Evolutionary conservation across 73 alveolate species (phyloP).

Genomic region (Halteria grandinella): DNA sequence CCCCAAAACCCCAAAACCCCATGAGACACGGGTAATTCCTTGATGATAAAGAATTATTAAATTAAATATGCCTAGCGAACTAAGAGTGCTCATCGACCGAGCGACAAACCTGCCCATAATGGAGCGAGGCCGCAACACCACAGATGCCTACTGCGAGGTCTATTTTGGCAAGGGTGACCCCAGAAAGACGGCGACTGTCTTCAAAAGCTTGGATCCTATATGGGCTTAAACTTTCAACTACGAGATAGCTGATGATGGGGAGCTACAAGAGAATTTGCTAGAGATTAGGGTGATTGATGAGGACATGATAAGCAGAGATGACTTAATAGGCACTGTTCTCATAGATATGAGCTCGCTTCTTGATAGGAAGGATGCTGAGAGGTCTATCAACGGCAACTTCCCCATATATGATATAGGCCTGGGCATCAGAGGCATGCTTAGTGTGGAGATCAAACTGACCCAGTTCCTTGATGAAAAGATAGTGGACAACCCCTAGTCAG

Average conservation of each 20-base stretch:
- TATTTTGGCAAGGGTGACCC: conserved; percentile 31
- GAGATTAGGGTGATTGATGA: conserved; percentile 45
- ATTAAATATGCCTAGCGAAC: conserved; percentile 39
- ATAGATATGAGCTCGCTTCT: conserved; percentile 44
- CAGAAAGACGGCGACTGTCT: neutral
- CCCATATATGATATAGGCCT: conserved; percentile 29
- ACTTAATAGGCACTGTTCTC: conserved; percentile 35
- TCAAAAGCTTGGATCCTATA: conserved; percentile 17
- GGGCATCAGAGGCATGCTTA: conserved; percentile 54
- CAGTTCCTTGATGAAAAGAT: conserved; percentile 51
- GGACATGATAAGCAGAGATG: conserved; percentile 48
- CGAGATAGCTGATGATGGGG: conserved; percentile 46
- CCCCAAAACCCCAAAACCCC: too few relatives aligned
- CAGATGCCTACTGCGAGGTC: conserved; percentile 44
- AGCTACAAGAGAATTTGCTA: conserved; percentile 24
- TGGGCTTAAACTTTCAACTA: conserved; percentile 8
- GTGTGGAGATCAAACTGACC: conserved; percentile 43
- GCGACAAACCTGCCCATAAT: conserved; percentile 53
- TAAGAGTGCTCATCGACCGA: conserved; percentile 21
- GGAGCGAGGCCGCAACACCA: conserved; percentile 32
- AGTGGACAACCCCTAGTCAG: conserved; percentile 9
- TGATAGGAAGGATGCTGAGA: neutral
- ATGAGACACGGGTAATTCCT: too few relatives aligned
- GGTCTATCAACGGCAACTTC: neutral
- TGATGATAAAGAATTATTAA: too few relatives aligned